Base-by-base conservation (phyloP, 2,329 filamentous ascomycete species). In the Fusarium sp. region DNA sequence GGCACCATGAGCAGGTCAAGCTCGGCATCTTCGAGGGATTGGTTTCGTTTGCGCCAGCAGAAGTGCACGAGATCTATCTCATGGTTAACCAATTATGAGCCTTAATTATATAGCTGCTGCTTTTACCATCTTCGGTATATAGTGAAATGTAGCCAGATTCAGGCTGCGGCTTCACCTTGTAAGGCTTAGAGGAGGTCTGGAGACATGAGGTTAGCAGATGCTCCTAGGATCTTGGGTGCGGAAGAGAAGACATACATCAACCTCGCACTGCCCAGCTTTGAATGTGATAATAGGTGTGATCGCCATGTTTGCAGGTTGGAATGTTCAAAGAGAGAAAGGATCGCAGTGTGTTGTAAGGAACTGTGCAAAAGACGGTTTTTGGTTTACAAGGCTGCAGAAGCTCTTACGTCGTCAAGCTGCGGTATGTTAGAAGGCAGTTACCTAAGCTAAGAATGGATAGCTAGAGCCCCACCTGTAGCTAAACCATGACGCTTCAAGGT, bases 1-100 rank as follows among this genome's bases (percentile, higher is more conserved):
- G 96, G 95, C 51, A 99, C 90, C 92, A 97, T 97, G 73, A 97
- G 88, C 36, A 99, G 87, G 77, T 99, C 94, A 66, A 97, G 82
- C 62, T 96, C 91, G 58, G 94, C 91, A 60, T 91, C 82, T 66
- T 91, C 87, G 69, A 93, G 80, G 21, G 89, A 83, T 59, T 88
- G 87, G 70, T 84, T 86, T 70, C 96, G 91, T 74, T 92, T 89
- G 69, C 94, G 91, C 96, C 96, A 99, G 87, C 94, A 97, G 82
- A 99, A 97, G 83, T 97, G 94, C 63, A 97, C 86, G 62, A 99
- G 87, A 51, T 97, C 91, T 94, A 68, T n/a, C 24, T 40, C 12
- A 28, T 20, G 21, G 23, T 68, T 32, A 68, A 48, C 28, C n/a
- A 55, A 28, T 24, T 36, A 43, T 8, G 42, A 39, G 39, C 23